Base-by-base conservation (phyloP, 2,329 filamentous ascomycete species). In the Macrophomina tecta region DNA sequence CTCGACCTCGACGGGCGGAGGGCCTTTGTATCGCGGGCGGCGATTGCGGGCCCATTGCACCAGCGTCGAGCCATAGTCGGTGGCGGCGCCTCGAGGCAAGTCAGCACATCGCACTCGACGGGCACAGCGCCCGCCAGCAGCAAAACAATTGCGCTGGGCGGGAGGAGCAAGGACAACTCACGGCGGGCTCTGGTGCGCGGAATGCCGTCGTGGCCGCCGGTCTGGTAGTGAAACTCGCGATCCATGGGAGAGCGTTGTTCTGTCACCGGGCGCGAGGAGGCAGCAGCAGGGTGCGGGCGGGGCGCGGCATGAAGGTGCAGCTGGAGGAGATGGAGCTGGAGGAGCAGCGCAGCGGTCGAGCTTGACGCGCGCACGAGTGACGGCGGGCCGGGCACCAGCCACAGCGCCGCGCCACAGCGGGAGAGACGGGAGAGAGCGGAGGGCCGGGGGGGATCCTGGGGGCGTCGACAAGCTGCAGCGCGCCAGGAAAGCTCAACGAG, bases 41-140 rank as follows among this genome's bases (percentile, higher is more conserved):
- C 94, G 89, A 75, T 93, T 88, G 74, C 91, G 90, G 86, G 97
- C 92, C 92, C 93, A 99, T 79, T 96, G 92, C 63, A 91, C 90
- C 77, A 97, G 87, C 9, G 93, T 95, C 30, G 94, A 90, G 74
- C 93, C 91, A 85, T 97, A 97, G 79, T 97, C 94, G 52, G 94
- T 97, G 14, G 97, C 92, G 52, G 93, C 91, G 70, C 93, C 93
- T 97, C 69, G 65, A 71, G 16, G 8, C 5, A 5, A 2, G 58
- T 62, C 18, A 62, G 48, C 23, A 23, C 4, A 38, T 38, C 7
- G 36, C 36, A 38, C 36, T 38, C 1, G 11, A 45, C 7, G 12
- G 16, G 2, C 7, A 45, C 5, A 45, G 11, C 16, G 5, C 2
- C 11, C 12, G 42, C 16, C 5, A 5, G 42, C 42, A 45, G 42